Evolutionary conservation across 208 protist species (phyloP), one percentile per base, ranked within the genome.

Genomic region (Endotrypanum monterogeii): DNA sequence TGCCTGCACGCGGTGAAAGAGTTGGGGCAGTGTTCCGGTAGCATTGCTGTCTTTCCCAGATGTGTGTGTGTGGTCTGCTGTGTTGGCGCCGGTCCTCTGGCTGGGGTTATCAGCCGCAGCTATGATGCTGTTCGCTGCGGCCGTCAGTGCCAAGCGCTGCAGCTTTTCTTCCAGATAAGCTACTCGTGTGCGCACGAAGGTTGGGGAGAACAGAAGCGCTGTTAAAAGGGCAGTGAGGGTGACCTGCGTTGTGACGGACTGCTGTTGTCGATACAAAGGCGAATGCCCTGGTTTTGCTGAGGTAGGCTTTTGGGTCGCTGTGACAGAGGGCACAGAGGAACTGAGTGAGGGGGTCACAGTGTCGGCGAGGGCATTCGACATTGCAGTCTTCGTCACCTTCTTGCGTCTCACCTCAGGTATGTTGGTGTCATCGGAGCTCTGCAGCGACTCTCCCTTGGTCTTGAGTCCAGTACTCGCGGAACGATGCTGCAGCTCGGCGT

Each of bases 1-100:
- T 44, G 57, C 71, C 71, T 81, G 76, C 56, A 81, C 71, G 20
- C 76, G 76, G 28, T 81, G 76, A 48, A 81, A 81, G 28, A 81
- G 76, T 2, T 58, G 71, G 18, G 71, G 37, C 32, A 81, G 71
- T 37, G 71, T 30, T 46, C 35, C 32, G 20, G 76, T 37, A 41
- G 71, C 6, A 20, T n/a, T 6, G 61, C n/a, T 35, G 56, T 23
- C 14, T 28, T 37, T 46, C 30, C 18, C 54, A 16, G 20, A 35
- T 7, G 35, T 2, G 35, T 52, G 35, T 4, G 37, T 3, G 9
- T 14, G 32, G 72, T 30, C 50, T 4, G 52, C 23, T 23, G 32
- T 52, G 37, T n/a, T 65, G 28, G 25, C 18, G 52, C 66, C 51
- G 23, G 30, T 55, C 32, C 50, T 54, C 44, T 52, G 30, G 25